Evolutionary conservation across 2,329 filamentous ascomycete species (phyloP).

Genomic region (Colletotrichum tofieldiae): DNA sequence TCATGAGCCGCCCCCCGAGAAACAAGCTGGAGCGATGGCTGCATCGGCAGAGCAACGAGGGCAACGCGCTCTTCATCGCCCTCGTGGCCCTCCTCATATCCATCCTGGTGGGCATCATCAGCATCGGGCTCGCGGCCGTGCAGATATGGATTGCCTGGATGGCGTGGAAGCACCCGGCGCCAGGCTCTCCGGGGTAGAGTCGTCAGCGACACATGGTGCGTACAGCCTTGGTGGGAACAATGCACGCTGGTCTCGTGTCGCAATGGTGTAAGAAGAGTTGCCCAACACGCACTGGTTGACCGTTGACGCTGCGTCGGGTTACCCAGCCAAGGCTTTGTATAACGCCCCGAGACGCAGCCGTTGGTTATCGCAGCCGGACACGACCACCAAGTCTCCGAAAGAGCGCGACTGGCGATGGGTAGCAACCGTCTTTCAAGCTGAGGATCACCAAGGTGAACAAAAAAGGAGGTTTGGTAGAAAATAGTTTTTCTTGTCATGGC

Average conservation of each 20-base stretch:
- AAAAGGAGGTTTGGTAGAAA: not conserved
- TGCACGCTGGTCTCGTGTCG: no score
- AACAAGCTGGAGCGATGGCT: conserved; percentile 40
- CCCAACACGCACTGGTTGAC: no score
- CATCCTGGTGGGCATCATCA: conserved; percentile 33
- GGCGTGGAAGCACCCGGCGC: conserved; percentile 15
- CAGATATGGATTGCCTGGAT: conserved; percentile 39
- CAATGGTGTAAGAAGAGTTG: no score
- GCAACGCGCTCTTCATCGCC: conserved; percentile 39
- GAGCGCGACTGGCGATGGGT: no score
- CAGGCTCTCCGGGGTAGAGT: not conserved
- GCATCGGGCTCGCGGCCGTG: conserved; percentile 22
- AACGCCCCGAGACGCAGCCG: no score
- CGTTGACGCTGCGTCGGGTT: no score
- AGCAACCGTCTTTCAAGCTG: not conserved
- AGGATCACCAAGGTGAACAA: no score
- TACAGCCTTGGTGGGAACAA: no score
- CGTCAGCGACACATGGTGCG: no score
- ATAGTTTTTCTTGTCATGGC: conserved; percentile 3
- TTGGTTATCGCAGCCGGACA: no score
- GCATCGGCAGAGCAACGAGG: conserved; percentile 38
- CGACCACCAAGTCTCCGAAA: no score
- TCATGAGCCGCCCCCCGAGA: conserved; percentile 19
- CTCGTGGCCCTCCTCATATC: conserved; percentile 35
- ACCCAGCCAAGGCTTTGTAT: no score